Conservation (phyloP, 2,329 filamentous ascomycete genomes). For the Clarireedia monteithiana region DNA sequence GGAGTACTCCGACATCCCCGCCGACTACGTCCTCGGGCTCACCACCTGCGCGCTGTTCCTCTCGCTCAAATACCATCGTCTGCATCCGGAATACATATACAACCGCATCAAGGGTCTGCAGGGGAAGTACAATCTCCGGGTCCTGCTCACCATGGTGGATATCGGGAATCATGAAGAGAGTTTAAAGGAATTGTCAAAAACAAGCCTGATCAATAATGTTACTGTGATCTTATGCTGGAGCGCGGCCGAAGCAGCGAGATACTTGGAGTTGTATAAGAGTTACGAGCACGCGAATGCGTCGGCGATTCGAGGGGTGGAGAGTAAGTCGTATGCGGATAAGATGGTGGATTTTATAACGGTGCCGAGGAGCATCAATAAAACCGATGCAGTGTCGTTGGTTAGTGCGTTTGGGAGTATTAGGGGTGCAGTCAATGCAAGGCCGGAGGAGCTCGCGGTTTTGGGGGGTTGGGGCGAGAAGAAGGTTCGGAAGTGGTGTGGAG, state of each 20-base stretch:
- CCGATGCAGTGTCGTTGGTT: conserved; percentile 83
- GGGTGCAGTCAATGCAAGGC: conserved; percentile 77
- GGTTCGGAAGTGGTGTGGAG: conserved; percentile 74
- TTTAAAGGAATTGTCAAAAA: conserved; percentile 85
- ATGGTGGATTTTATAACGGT: conserved; percentile 90
- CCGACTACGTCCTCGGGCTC: conserved; percentile 81
- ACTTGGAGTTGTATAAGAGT: conserved; percentile 90
- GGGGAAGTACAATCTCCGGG: conserved; percentile 77
- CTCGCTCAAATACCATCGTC: conserved; percentile 90
- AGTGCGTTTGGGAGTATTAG: conserved; percentile 86
- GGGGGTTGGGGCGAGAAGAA: conserved; percentile 95
- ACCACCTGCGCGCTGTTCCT: conserved; percentile 91
- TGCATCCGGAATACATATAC: conserved; percentile 98
- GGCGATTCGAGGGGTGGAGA: conserved; percentile 79
- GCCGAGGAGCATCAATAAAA: conserved; percentile 86
- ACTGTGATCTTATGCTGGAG: conserved; percentile 93
- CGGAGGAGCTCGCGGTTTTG: conserved; percentile 79
- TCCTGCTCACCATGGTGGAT: conserved; percentile 87
- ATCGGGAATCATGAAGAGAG: conserved; percentile 90
- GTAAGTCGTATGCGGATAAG: conserved; percentile 75
- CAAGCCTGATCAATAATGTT: conserved; percentile 83
- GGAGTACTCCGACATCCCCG: conserved; percentile 96
- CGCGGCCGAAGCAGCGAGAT: conserved; percentile 84
- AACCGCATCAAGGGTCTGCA: conserved; percentile 79
- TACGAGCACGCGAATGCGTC: conserved; percentile 77